Evolutionary conservation across 768 basidiomycete genomes (phyloP).

Genomic region (Ramaria sp.): DNA sequence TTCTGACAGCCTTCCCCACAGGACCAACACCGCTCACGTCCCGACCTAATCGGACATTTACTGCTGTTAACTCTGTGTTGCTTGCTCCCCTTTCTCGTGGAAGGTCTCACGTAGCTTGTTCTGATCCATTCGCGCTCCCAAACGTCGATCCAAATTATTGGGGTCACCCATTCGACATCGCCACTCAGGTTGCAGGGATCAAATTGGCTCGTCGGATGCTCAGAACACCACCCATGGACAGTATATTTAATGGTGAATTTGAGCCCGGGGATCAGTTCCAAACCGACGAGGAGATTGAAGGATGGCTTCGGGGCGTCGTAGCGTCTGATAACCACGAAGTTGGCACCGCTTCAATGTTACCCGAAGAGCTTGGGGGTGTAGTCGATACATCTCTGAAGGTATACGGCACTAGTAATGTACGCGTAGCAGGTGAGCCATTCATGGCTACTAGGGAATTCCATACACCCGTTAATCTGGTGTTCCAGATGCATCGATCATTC

Average conservation of each 20-base stretch:
- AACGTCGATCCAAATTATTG: slow-evolving; percentile 31
- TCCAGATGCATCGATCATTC: neutral
- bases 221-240: slow-evolving; percentile 16
- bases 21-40: slow-evolving; percentile 1
- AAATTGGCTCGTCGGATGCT: slow-evolving; percentile 14
- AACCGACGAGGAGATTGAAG: slow-evolving; percentile 10
- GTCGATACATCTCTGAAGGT: slow-evolving; percentile 16
- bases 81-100: slow-evolving; percentile 10
- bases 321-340: slow-evolving; percentile 17
- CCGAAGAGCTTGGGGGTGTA: slow-evolving; percentile 14
- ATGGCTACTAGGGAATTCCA: too few species aligned
- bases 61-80: slow-evolving; percentile 8
- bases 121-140: slow-evolving; percentile 22
- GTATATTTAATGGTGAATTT: slow-evolving; percentile 4
- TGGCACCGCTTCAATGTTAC: slow-evolving; percentile 14
- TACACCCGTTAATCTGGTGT: neutral
- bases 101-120: slow-evolving; percentile 18
- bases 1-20: neutral
- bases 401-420: slow-evolving; percentile 19
- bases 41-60: slow-evolving; percentile 5
- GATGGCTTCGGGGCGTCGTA: slow-evolving; percentile 3
- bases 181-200: slow-evolving; percentile 7
- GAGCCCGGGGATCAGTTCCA: slow-evolving; percentile 4
- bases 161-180: slow-evolving; percentile 3
- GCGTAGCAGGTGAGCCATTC: slow-evolving; percentile 13